phyloP scores from a whole-genome alignment of 306 rosid genomes.

The Inga leiocalycina region DNA sequence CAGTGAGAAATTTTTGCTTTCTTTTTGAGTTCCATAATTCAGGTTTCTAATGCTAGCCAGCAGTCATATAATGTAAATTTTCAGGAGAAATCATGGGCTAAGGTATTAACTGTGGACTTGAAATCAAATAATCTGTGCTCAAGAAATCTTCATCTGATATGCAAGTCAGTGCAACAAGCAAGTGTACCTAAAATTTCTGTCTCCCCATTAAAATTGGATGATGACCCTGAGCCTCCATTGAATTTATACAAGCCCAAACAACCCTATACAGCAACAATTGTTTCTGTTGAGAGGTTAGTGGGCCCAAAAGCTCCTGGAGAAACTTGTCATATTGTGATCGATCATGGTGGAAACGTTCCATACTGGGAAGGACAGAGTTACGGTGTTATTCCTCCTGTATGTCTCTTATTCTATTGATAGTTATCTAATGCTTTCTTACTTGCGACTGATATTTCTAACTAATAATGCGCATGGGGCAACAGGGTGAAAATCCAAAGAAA shows the following conservation, averaged over 20 bases:
- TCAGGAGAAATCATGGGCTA: conserved; percentile 62
- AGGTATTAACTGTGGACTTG: conserved; percentile 48
- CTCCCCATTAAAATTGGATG: conserved; percentile 74
- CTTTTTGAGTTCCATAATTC: conserved; percentile 19
- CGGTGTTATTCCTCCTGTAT: conserved; percentile 94
- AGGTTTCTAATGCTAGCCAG: conserved; percentile 28
- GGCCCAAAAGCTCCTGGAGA: conserved; percentile 98
- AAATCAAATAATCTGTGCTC: conserved; percentile 44
- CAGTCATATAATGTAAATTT: conserved; percentile 61
- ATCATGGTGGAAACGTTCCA: conserved; percentile 94
- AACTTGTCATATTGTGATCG: conserved; percentile 93
- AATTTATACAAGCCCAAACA: conserved; percentile 76
- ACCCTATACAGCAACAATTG: conserved; percentile 92
- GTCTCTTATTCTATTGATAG: conserved; percentile 29
- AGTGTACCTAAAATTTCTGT: conserved; percentile 69
- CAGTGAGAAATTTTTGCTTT: conserved; percentile 14
- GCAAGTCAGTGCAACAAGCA: conserved; percentile 94
- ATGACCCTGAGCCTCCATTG: conserved; percentile 81
- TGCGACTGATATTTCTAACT: conserved; percentile 19
- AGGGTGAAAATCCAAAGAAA: conserved; percentile 98
- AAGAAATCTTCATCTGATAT: conserved; percentile 51
- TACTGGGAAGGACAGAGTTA: conserved; percentile 99
- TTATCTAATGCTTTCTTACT: conserved; percentile 36
- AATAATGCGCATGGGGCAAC: conserved; percentile 38
- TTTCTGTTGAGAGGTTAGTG: conserved; percentile 92